Evolutionary conservation across 805 yeast species (phyloP).

Genomic region (Kuraishia capsulata): DNA sequence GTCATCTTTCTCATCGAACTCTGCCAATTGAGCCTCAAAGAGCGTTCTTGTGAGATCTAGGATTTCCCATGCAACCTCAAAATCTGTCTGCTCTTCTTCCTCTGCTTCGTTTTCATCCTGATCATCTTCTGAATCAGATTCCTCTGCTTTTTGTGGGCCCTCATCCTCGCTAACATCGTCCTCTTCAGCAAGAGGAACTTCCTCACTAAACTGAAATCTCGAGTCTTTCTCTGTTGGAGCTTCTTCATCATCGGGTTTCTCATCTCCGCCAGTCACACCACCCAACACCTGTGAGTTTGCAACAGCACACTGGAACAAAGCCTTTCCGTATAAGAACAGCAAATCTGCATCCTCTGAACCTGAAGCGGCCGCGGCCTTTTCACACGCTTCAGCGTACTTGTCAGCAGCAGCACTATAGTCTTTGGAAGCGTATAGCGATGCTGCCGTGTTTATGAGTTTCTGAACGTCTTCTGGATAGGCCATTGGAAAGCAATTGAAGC

Average conservation of each 20-base stretch:
- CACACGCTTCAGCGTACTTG: conserved; percentile 68
- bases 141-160: conserved; percentile 13
- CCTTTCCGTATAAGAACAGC: conserved; percentile 67
- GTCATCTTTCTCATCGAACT: conserved; percentile 7
- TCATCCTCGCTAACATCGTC: conserved; percentile 23
- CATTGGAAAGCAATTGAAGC: too few species aligned
- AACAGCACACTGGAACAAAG: conserved; percentile 72
- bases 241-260: conserved; percentile 13
- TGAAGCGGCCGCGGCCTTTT: conserved; percentile 29
- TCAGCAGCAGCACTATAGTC: conserved; percentile 63
- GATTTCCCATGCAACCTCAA: conserved; percentile 84
- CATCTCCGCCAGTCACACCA: conserved; percentile 22
- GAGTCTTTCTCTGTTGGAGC: conserved; percentile 11
- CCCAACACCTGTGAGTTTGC: conserved; percentile 72
- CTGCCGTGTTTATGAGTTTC: conserved; percentile 48
- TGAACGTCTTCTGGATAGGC: conserved; percentile 32
- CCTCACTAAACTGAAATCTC: conserved; percentile 26
- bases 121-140: conserved; percentile 13
- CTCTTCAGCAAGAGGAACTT: conserved; percentile 26
- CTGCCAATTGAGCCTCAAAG: conserved; percentile 36
- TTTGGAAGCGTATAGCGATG: conserved; percentile 53
- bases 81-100: conserved; percentile 54
- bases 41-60: conserved; percentile 69
- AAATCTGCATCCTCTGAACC: conserved; percentile 69
- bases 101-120: conserved; percentile 16